These are phyloP conservation scores for Lentinula guzmanii DNA, from an alignment of 768 basidiomycete species.

Conservation along the genomic window DNA sequence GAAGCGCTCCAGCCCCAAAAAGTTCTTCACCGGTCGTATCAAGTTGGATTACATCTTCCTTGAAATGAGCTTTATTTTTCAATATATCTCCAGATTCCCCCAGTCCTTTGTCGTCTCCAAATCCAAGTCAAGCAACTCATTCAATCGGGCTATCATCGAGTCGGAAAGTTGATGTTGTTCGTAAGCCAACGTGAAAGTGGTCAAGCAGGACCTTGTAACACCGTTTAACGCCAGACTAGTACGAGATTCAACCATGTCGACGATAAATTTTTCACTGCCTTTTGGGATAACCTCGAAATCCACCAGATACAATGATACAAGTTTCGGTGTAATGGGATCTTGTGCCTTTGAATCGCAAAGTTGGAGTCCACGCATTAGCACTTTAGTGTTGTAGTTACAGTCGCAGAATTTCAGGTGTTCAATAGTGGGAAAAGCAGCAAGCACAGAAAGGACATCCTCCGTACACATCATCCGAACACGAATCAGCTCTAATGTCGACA, in stretches of 20 bases:
- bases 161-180: neutral
- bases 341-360: neutral
- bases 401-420: neutral
- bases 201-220: neutral
- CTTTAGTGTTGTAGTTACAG: neutral
- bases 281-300: neutral
- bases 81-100: too few relatives aligned
- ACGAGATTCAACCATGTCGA: slow-evolving; percentile 1
- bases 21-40: too few relatives aligned
- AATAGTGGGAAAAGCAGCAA: neutral
- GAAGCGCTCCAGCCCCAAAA: too few relatives aligned
- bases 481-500: neutral
- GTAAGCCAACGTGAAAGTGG: neutral
- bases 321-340: neutral
- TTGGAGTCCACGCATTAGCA: neutral
- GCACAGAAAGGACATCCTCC: neutral
- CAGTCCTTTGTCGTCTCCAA: neutral
- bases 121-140: neutral
- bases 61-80: too few relatives aligned
- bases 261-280: neutral
- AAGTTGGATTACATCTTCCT: too few relatives aligned
- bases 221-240: neutral
- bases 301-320: neutral
- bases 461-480: neutral
- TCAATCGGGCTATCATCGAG: neutral